These are phyloP conservation scores for Leishmania mexicana DNA, from an alignment of 208 protist species.

Conservation along the genomic window DNA sequence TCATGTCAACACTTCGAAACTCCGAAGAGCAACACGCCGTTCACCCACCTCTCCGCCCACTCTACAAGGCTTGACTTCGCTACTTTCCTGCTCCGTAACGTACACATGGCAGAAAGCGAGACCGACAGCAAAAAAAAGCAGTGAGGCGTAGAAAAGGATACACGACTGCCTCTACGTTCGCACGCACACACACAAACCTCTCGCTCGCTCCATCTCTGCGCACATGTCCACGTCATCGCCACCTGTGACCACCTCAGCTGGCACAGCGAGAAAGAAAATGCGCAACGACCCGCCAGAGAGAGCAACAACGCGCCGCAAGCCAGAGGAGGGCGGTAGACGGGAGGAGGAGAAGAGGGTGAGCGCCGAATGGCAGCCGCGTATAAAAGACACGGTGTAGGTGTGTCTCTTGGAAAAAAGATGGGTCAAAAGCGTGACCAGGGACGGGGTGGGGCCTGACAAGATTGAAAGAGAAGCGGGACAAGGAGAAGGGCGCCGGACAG, in stretches of 20 bases:
- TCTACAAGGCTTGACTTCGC: not conserved
- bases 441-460: not conserved
- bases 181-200: not conserved
- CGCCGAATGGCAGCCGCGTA: not conserved
- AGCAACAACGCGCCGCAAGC: not conserved
- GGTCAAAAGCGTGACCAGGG: not conserved
- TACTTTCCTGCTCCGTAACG: not conserved
- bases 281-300: not conserved
- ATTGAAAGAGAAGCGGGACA: not conserved
- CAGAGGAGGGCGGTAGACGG: not conserved
- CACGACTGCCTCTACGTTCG: not conserved
- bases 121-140: not conserved
- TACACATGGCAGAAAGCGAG: not conserved
- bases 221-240: not conserved
- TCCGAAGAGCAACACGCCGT: not conserved
- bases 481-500: not conserved
- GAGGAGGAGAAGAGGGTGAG: not conserved
- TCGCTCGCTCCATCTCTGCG: not conserved
- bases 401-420: not conserved
- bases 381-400: not conserved
- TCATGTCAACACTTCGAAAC: not conserved
- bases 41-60: not conserved
- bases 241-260: not conserved
- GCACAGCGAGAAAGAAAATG: not conserved
- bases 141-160: not conserved